phyloP scores from a whole-genome alignment of 2,329 filamentous ascomycete genomes.

The Trichoderma sp. region DNA sequence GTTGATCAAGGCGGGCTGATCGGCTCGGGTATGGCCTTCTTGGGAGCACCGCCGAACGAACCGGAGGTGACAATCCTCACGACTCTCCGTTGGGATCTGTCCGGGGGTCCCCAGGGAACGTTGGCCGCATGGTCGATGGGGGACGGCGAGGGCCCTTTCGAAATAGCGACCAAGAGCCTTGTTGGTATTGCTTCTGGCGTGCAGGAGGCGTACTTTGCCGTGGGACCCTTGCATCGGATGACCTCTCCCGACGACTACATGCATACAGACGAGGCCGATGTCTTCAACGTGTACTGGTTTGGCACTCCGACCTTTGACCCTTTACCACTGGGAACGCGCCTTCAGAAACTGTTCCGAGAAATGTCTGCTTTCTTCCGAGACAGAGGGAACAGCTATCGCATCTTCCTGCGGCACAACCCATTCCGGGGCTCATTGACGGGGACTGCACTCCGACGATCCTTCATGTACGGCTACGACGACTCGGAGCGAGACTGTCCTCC shows the following conservation, averaged over 20 bases:
- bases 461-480: neutral
- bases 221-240: neutral
- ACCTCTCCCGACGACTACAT: neutral
- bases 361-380: neutral
- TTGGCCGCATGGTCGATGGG: neutral
- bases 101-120: neutral
- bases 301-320: neutral
- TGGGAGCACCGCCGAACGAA: neutral
- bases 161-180: neutral
- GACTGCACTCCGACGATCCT: neutral
- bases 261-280: neutral
- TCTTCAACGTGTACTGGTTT: neutral
- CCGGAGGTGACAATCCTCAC: neutral
- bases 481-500: neutral
- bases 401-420: neutral
- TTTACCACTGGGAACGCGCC: neutral
- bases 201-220: neutral
- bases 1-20: neutral
- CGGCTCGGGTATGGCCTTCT: neutral
- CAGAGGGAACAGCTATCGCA: neutral
- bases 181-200: neutral
- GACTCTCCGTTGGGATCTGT: neutral
- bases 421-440: neutral
- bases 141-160: neutral
- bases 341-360: neutral